These are phyloP conservation scores for Spathaspora sp. DNA, from an alignment of 805 yeast genomes.

Conservation along the genomic window DNA sequence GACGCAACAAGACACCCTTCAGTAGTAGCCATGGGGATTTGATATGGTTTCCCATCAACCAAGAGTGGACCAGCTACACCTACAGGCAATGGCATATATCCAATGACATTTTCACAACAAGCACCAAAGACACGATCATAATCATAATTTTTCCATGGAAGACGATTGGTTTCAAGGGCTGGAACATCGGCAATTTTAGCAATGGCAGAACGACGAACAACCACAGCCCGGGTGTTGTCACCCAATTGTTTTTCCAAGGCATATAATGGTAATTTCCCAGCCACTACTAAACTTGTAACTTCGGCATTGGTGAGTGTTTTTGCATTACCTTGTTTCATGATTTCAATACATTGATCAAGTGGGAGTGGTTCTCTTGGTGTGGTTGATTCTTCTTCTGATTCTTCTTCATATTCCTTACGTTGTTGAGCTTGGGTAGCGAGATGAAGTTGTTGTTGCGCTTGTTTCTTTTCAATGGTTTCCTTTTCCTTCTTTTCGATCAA, in stretches of 20 bases:
- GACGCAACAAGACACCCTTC: slow-evolving; percentile 99
- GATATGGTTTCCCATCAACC: slow-evolving; percentile 83
- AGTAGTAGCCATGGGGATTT: slow-evolving; percentile 98
- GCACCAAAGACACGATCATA: slow-evolving; percentile 97
- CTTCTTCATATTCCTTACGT: slow-evolving; percentile 7
- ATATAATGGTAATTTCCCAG: slow-evolving; percentile 84
- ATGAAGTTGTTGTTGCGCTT: neutral
- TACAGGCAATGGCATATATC: slow-evolving; percentile 92
- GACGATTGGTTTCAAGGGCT: slow-evolving; percentile 60
- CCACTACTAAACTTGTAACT: slow-evolving; percentile 62
- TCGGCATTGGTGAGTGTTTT: slow-evolving; percentile 67
- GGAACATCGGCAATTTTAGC: slow-evolving; percentile 81
- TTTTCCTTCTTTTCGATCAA: slow-evolving; percentile 26
- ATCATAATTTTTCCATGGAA: slow-evolving; percentile 83
- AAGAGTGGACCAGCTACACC: slow-evolving; percentile 97
- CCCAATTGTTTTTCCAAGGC: slow-evolving; percentile 90
- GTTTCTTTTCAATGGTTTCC: slow-evolving; percentile 2
- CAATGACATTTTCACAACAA: slow-evolving; percentile 98
- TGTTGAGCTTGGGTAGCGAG: neutral
- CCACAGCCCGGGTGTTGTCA: slow-evolving; percentile 89
- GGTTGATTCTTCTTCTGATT: slow-evolving; percentile 28
- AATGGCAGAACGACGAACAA: slow-evolving; percentile 88
- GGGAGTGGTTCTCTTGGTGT: slow-evolving; percentile 13
- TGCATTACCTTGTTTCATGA: slow-evolving; percentile 70
- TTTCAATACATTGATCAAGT: slow-evolving; percentile 55